Conservation (phyloP, 2,329 filamentous ascomycete species). For the Aureobasidium sp. region DNA sequence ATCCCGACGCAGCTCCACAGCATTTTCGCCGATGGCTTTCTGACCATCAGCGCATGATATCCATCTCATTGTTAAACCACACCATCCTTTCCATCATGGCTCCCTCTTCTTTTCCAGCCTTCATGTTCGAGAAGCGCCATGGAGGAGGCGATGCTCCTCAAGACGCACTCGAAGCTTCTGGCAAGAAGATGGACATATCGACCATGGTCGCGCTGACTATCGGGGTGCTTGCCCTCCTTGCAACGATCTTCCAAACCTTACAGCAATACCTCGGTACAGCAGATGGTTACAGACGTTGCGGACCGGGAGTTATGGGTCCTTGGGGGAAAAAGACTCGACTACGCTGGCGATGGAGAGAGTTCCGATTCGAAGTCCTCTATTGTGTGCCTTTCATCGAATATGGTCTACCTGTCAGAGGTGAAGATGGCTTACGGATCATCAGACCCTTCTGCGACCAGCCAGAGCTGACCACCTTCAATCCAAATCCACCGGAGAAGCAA, state of each 20-base stretch:
- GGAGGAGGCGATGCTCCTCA: not conserved
- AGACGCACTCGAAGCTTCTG: not conserved
- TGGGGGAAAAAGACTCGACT: constrained; percentile 6
- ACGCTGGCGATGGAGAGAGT: constrained; percentile 9
- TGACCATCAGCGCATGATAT: not conserved
- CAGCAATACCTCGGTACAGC: constrained; percentile 10
- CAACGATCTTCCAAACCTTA: not conserved
- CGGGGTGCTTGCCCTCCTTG: not conserved
- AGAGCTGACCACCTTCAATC: constrained; percentile 8
- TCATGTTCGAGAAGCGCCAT: not conserved
- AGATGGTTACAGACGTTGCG: constrained; percentile 8
- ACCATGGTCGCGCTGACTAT: not conserved
- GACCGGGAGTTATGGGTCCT: not conserved
- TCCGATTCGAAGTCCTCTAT: constrained; percentile 10
- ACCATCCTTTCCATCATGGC: not conserved
- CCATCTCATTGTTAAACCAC: not conserved
- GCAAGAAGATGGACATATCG: not conserved
- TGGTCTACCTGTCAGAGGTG: not conserved
- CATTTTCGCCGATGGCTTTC: no score
- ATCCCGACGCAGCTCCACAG: no score
- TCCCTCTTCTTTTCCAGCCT: not conserved
- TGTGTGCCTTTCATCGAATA: not conserved
- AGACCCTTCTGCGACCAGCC: constrained; percentile 5
- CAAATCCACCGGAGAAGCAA: constrained; percentile 6
- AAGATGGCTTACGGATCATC: not conserved